A percentile compares a stretch with the other conserved stretches of the same genome.
phyloP scores from a whole-genome alignment of 805 yeast genomes.

The Priceomyces medius region DNA sequence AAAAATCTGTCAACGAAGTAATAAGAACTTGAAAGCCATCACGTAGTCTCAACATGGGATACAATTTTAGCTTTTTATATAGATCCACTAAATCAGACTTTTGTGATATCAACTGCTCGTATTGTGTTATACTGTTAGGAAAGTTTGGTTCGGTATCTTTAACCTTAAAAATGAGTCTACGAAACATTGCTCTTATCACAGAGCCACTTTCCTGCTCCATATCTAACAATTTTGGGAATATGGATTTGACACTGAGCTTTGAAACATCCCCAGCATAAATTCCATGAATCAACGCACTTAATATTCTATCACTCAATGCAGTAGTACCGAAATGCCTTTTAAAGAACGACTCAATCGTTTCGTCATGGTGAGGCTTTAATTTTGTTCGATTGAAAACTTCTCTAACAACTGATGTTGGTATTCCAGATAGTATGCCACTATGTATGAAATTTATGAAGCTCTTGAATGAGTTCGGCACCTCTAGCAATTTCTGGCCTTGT shows the following conservation, averaged over 20 bases:
- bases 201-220: conserved; percentile 64
- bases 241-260: conserved; percentile 61
- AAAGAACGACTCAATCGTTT: conserved; percentile 66
- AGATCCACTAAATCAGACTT: conserved; percentile 37
- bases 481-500: conserved; percentile 45
- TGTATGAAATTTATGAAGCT: conserved; percentile 24
- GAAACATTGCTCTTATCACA: conserved; percentile 44
- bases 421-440: conserved; percentile 46
- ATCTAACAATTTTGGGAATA: conserved; percentile 54
- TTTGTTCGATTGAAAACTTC: conserved; percentile 48
- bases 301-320: conserved; percentile 50
- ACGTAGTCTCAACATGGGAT: conserved; percentile 60
- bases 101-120: conserved; percentile 41
- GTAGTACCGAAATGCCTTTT: conserved; percentile 64
- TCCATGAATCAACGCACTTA: conserved; percentile 86
- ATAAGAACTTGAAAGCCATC: conserved; percentile 61
- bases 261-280: conserved; percentile 76
- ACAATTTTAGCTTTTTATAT: conserved; percentile 41
- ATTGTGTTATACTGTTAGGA: conserved; percentile 16
- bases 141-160: conserved; percentile 6
- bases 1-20: conserved; percentile 33
- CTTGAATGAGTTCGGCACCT: conserved; percentile 49
- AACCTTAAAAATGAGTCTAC: conserved; percentile 24
- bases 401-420: conserved; percentile 43
- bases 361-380: conserved; percentile 47